Percentiles rank a stretch among this genome's conserved stretches.
Conservation (phyloP, 2,329 filamentous ascomycete genomes). For the Periconia sp. region DNA sequence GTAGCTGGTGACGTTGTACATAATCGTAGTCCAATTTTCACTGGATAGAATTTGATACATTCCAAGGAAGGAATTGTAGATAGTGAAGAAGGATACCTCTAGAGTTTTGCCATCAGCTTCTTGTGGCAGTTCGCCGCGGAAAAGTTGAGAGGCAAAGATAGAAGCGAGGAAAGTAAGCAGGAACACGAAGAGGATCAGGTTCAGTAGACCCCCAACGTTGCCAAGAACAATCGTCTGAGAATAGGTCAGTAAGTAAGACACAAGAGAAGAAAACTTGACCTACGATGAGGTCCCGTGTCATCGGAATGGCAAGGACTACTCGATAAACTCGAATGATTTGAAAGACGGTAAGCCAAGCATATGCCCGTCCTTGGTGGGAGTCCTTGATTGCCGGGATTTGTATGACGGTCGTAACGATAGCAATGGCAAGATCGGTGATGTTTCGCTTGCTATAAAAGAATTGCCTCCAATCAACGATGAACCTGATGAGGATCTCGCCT, state of each 20-base stretch:
- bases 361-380: conserved; percentile 65
- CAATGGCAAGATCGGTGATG: conserved; percentile 79
- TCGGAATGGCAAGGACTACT: conserved; percentile 84
- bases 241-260: conserved; percentile 20
- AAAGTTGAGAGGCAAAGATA: conserved; percentile 91
- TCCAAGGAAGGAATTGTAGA: conserved; percentile 94
- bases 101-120: conserved; percentile 67
- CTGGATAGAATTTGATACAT: conserved; percentile 98
- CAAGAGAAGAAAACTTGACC: conserved; percentile 19
- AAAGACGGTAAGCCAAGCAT: conserved; percentile 90
- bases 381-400: conserved; percentile 80
- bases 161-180: conserved; percentile 92
- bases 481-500: conserved; percentile 80
- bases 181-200: conserved; percentile 95
- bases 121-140: conserved; percentile 80
- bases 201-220: conserved; percentile 89
- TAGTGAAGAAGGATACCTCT: conserved; percentile 80
- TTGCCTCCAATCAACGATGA: conserved; percentile 77
- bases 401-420: conserved; percentile 82
- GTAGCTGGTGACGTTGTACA: conserved; percentile 80
- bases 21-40: conserved; percentile 90
- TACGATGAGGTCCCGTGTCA: conserved; percentile 85
- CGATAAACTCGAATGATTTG: conserved; percentile 93
- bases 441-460: conserved; percentile 80
- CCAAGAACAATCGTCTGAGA: conserved; percentile 75